phyloP scores from a whole-genome alignment of 2,329 filamentous ascomycete species.

The Aspergillus texensis region DNA sequence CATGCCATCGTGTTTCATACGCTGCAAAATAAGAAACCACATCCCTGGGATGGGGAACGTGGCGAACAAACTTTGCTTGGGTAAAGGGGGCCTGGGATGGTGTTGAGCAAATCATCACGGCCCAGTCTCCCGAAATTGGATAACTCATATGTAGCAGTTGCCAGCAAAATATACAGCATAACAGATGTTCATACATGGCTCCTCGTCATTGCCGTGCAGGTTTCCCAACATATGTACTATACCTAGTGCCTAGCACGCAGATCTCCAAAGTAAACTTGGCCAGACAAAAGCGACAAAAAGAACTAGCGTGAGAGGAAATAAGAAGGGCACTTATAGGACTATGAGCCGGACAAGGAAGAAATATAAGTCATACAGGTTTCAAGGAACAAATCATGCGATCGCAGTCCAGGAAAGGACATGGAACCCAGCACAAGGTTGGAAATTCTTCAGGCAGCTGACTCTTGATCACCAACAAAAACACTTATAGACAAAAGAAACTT shows the following conservation, averaged over 20 bases:
- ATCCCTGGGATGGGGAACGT: constrained; percentile 10
- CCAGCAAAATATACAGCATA: not conserved
- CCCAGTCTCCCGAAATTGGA: not conserved
- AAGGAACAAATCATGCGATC: constrained; percentile 13
- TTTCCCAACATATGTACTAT: not conserved
- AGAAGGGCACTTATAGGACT: not conserved
- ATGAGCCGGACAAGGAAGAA: not conserved
- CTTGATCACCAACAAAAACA: constrained; percentile 16
- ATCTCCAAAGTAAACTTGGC: not conserved
- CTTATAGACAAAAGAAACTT: constrained; percentile 11
- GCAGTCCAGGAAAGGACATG: constrained; percentile 4
- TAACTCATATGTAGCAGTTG: constrained; percentile 4
- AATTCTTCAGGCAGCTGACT: constrained; percentile 14
- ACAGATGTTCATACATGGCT: not conserved
- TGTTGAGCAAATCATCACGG: not conserved
- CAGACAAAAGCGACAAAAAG: not conserved
- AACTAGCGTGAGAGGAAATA: not conserved
- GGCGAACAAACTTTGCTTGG: constrained; percentile 6
- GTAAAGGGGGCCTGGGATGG: not conserved
- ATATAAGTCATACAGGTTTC: constrained; percentile 4
- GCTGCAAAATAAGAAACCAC: constrained; percentile 5
- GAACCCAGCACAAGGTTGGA: constrained; percentile 4
- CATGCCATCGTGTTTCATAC: constrained; percentile 6
- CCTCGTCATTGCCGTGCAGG: not conserved
- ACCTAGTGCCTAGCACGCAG: not conserved